phyloP scores from a whole-genome alignment of 164 flowering plant genomes.

The grape (Vitis vinifera) region ASM3070453v1 NC_081822.1:7661501-7662000 shows the following conservation, averaged over 20 bases:
- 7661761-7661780: conserved; percentile 85
- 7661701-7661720: conserved; percentile 82
- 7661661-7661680: conserved; percentile 81
- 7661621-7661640: not conserved
- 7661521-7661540: too few species aligned
- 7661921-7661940: conserved; percentile 32
- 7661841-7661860: conserved; percentile 49
- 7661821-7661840: conserved; percentile 31
- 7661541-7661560: too few species aligned
- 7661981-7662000: conserved; percentile 25
- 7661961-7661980: conserved; percentile 43
- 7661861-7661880: conserved; percentile 35
- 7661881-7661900: conserved; percentile 20
- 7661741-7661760: conserved; percentile 86
- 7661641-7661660: conserved; percentile 45
- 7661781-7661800: conserved; percentile 96
- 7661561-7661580: not conserved
- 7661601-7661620: too few species aligned
- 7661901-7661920: conserved; percentile 51
- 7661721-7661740: conserved; percentile 88
- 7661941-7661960: conserved; percentile 37
- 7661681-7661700: conserved; percentile 68
- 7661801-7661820: conserved; percentile 74
- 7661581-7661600: not conserved
- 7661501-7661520: too few species aligned